Conservation (phyloP, 2,329 filamentous ascomycete species). For the Sporothrix globosa region DNA sequence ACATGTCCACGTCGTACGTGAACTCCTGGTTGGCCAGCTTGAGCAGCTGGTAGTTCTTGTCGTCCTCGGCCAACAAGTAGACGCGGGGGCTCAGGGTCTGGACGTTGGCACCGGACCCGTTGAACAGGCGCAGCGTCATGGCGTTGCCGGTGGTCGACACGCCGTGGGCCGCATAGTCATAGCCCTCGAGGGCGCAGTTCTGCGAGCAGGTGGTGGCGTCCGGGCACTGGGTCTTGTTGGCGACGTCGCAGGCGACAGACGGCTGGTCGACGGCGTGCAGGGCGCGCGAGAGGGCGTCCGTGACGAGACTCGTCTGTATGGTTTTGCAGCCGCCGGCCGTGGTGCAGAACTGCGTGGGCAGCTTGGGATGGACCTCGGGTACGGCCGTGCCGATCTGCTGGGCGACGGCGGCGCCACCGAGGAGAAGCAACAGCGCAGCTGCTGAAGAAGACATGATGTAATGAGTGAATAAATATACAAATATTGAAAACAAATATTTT, state of each 20-base stretch:
- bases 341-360: conserved; percentile 24
- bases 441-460: conserved; percentile 21
- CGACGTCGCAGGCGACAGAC: conserved; percentile 34
- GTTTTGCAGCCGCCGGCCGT: conserved; percentile 26
- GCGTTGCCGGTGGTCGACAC: conserved; percentile 20
- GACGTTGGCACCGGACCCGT: conserved; percentile 27
- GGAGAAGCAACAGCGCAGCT: conserved; percentile 33
- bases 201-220: conserved; percentile 11
- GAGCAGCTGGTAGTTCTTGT: conserved; percentile 51
- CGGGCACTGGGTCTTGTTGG: conserved; percentile 24
- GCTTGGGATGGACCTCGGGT: conserved; percentile 25
- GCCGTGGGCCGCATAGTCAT: not conserved
- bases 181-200: conserved; percentile 21
- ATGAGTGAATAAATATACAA: not conserved
- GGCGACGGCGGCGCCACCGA: conserved; percentile 22
- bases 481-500: not conserved
- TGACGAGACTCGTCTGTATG: not conserved
- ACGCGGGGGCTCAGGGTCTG: conserved; percentile 40
- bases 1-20: conserved; percentile 67
- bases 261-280: conserved; percentile 6
- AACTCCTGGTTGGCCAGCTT: conserved; percentile 64
- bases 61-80: conserved; percentile 41
- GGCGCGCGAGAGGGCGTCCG: conserved; percentile 28
- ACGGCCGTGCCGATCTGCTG: conserved; percentile 34
- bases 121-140: conserved; percentile 30